These are phyloP conservation scores for Hysterium pulicare DNA, from an alignment of 2,329 filamentous ascomycete species.

Conservation along the genomic window DNA sequence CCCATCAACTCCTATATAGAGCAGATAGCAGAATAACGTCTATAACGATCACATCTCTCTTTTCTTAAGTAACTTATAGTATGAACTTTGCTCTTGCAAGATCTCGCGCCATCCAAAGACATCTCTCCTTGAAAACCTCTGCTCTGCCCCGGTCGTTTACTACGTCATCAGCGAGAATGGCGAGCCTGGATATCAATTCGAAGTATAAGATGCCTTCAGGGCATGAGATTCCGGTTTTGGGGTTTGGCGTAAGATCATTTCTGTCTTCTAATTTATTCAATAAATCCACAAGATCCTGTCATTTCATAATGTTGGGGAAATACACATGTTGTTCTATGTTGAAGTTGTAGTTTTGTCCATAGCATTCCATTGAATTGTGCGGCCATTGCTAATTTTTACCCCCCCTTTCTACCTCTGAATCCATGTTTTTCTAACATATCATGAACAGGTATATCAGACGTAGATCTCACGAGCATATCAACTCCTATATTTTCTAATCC, in stretches of 20 bases:
- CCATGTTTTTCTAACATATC: constrained; percentile 6
- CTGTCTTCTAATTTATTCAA: neutral
- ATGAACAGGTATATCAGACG: constrained; percentile 41
- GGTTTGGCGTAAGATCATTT: constrained; percentile 48
- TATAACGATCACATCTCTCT: too few species aligned
- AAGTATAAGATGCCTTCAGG: constrained; percentile 57
- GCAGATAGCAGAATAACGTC: too few species aligned
- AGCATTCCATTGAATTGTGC: neutral
- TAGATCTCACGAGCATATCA: constrained; percentile 13
- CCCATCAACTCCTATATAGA: too few species aligned
- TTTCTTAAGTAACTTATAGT: too few species aligned
- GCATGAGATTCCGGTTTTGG: constrained; percentile 58
- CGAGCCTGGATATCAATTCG: constrained; percentile 43
- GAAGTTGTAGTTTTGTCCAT: neutral
- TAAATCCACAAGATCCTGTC: neutral
- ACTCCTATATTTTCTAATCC: constrained; percentile 6
- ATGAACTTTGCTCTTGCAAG: too few species aligned
- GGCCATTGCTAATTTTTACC: neutral
- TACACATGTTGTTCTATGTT: neutral
- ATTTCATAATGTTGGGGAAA: neutral
- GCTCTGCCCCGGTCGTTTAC: neutral
- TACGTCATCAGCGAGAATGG: constrained; percentile 36
- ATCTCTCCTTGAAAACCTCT: neutral
- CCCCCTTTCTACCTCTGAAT: neutral
- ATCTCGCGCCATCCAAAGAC: neutral